A percentile compares a stretch with the other conserved stretches of the same genome.
Conservation (phyloP, 139 green algal species). For the Haematococcus lacustris region DNA sequence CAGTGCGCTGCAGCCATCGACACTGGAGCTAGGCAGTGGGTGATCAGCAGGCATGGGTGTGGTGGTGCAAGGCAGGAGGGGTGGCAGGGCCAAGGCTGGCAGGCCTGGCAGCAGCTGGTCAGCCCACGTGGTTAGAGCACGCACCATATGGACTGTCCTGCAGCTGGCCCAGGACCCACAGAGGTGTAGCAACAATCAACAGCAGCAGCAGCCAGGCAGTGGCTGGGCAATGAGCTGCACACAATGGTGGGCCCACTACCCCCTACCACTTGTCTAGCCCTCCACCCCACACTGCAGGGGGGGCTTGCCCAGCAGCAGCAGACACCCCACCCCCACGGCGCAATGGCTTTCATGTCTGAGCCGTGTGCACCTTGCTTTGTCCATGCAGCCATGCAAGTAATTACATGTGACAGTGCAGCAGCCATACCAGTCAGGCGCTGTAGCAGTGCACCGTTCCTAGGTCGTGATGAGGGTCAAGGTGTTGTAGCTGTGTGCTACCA, state of each 20-base stretch:
- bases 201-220: too few relatives aligned
- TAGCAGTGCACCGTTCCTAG: neutral
- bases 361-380: neutral
- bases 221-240: too few relatives aligned
- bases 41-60: neutral
- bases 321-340: neutral
- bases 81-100: neutral
- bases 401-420: neutral
- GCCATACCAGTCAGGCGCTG: too few relatives aligned
- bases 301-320: neutral
- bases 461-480: neutral
- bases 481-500: neutral
- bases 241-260: neutral
- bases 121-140: neutral
- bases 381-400: neutral
- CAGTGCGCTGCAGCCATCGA: too few relatives aligned
- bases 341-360: neutral
- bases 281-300: neutral
- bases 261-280: neutral
- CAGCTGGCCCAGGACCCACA: too few relatives aligned
- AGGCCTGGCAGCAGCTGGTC: neutral
- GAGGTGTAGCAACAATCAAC: too few relatives aligned
- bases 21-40: too few relatives aligned
- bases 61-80: neutral
- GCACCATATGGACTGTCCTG: neutral